Evolutionary conservation across 1,139 yeast genomes (phyloP), one percentile per base, ranked within the genome.

Genomic region (Diutina rugosa): DNA sequence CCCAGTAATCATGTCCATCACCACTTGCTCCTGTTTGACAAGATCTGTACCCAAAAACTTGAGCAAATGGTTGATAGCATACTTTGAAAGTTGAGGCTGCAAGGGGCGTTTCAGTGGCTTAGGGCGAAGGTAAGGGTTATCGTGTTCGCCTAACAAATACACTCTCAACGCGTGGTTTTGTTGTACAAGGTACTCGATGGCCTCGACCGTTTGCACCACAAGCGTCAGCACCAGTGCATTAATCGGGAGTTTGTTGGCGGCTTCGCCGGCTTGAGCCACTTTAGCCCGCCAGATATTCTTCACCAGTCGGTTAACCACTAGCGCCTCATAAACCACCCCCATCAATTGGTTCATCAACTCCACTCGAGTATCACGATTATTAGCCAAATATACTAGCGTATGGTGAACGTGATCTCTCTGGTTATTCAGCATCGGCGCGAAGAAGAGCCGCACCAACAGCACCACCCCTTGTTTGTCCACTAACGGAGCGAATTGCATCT

Each of bases 121-220:
- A 79, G 79, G 62, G 78, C 82, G 56, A 76, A 65, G 26, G 81
- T 67, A 72, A 38, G 82, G 73, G 55, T 77, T 78, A 47, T 90
- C 97, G 65, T 90, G 96, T 62, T 90, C 96, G 6, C 87, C 82
- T 58, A 91, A 73, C 65, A 91, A 84, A 64, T 84, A 90, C 63
- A 84, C 84, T 59, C 95, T 79, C 64, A 88, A 75, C 61, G 84
- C 88, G 21, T 79, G 77, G 61, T 85, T 88, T 55, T 83, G 76
- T 58, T 87, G 90, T 56, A 90, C 76, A 56, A 91, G 72, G 63
- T 79, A 84, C 61, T 86, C 89, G 41, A 90, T 71, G 0, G 88
- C 85, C 61, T 89, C 96, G 55, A 90, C 75, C 5, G 86, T 78
- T 65, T 90, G 97, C 56, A 83, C 85, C 0, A 91, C 91, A 30